phyloP scores from a whole-genome alignment of 139 green algal genomes.

The Pedinophyceae sp. region DNA sequence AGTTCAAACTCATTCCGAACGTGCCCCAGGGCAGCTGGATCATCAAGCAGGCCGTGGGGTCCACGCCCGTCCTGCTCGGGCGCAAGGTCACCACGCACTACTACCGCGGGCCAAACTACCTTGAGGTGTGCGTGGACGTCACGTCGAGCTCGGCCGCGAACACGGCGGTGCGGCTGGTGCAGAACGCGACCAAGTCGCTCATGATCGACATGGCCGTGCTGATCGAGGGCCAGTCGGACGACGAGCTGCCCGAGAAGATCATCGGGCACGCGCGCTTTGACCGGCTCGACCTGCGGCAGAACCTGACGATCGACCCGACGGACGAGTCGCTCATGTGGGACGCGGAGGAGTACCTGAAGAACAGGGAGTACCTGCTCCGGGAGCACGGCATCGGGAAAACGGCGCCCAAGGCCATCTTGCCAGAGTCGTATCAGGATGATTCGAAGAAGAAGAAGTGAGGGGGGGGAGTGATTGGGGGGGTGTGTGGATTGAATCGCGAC shows the following conservation, averaged over 20 bases:
- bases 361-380: too few species aligned
- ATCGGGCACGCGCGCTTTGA: background rate
- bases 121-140: slow-evolving; percentile 39
- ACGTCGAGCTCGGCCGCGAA: slow-evolving; percentile 23
- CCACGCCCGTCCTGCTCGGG: slow-evolving; percentile 43
- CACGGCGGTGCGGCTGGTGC: slow-evolving; percentile 20
- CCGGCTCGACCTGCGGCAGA: background rate
- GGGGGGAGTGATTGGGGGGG: too few species aligned
- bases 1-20: slow-evolving; percentile 49
- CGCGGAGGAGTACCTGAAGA: too few species aligned
- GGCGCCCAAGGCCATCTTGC: too few species aligned
- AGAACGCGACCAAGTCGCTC: slow-evolving; percentile 24
- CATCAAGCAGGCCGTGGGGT: slow-evolving; percentile 47
- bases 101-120: slow-evolving; percentile 15
- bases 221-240: slow-evolving; percentile 18
- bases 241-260: background rate
- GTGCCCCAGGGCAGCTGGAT: slow-evolving; percentile 40
- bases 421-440: too few species aligned
- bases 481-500: too few species aligned
- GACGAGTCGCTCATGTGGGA: too few species aligned
- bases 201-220: slow-evolving; percentile 29
- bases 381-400: too few species aligned
- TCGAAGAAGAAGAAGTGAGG: too few species aligned
- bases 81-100: background rate
- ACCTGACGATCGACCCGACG: background rate